Percentiles rank a stretch among this genome's conserved stretches.
Conservation (phyloP, 2,329 filamentous ascomycete genomes). For the Fusarium liriodendri region DNA sequence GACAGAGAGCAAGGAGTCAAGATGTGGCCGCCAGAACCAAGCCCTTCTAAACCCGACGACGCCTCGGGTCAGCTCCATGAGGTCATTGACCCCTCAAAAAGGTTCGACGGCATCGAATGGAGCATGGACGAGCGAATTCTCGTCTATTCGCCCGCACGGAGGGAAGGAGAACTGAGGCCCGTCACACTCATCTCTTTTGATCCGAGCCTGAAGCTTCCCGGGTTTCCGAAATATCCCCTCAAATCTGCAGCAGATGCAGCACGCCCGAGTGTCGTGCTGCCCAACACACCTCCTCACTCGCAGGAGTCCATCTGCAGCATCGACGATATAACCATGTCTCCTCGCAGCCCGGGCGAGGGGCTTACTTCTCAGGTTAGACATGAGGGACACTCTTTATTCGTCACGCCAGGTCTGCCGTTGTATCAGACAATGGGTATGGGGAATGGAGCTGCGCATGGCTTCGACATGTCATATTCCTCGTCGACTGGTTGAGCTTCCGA, state of each 20-base stretch:
- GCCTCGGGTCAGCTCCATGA: conserved; percentile 43
- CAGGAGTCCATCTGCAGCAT: neutral
- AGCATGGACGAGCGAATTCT: conserved; percentile 59
- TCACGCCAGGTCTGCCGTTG: conserved; percentile 15
- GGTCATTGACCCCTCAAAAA: conserved; percentile 49
- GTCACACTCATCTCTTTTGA: conserved; percentile 47
- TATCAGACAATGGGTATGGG: conserved; percentile 33
- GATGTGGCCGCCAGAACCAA: conserved; percentile 41
- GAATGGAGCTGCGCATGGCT: conserved; percentile 30
- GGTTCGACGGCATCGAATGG: conserved; percentile 53
- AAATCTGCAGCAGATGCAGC: neutral
- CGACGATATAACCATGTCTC: neutral
- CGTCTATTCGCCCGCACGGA: conserved; percentile 52
- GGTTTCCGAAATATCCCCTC: conserved; percentile 24
- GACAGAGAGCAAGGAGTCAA: neutral
- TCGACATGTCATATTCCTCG: conserved; percentile 25
- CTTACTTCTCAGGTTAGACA: neutral
- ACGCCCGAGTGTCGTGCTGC: neutral
- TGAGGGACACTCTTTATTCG: neutral
- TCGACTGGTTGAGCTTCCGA: neutral
- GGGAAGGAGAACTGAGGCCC: conserved; percentile 25
- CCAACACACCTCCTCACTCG: neutral
- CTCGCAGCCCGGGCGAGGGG: neutral
- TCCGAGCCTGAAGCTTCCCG: conserved; percentile 39
- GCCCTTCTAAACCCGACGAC: neutral